Percentiles rank a stretch among this genome's conserved stretches.
These are phyloP conservation scores for Mariannaea elegans DNA, from an alignment of 2,329 filamentous ascomycete genomes.

Conservation along the genomic window DNA sequence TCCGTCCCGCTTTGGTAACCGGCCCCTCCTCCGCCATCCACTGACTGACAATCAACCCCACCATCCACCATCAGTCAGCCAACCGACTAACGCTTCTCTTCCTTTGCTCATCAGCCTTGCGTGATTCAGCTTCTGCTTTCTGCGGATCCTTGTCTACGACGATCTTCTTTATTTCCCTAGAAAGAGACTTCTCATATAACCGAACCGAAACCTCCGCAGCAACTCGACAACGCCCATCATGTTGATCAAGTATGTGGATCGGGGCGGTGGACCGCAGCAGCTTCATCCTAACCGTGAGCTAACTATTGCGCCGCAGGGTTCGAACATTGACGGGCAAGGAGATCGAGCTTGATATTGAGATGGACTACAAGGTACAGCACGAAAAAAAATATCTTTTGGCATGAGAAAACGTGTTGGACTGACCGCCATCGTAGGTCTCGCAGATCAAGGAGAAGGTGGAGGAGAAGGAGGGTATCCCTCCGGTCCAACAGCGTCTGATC, in stretches of 20 bases:
- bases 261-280: constrained; percentile 14
- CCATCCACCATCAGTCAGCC: constrained; percentile 31
- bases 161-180: background rate
- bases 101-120: constrained; percentile 33
- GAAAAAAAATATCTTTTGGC: background rate
- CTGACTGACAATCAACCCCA: constrained; percentile 27
- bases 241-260: constrained; percentile 60
- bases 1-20: background rate
- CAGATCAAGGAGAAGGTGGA: constrained; percentile 99
- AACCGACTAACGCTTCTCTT: constrained; percentile 16
- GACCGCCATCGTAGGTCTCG: constrained; percentile 70
- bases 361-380: constrained; percentile 82
- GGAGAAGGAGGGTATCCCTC: constrained; percentile 98
- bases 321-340: constrained; percentile 98
- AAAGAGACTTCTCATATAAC: background rate
- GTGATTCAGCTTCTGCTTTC: constrained; percentile 12
- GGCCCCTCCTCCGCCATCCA: constrained; percentile 29
- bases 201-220: background rate
- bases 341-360: constrained; percentile 97
- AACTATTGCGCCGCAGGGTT: constrained; percentile 68
- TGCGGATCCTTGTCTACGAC: background rate
- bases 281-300: constrained; percentile 21
- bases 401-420: constrained; percentile 1
- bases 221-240: constrained; percentile 40
- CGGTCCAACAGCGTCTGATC: constrained; percentile 94